These are phyloP conservation scores for Botrytis deweyae DNA, from an alignment of 2,329 filamentous ascomycete genomes.

Conservation along the genomic window DNA sequence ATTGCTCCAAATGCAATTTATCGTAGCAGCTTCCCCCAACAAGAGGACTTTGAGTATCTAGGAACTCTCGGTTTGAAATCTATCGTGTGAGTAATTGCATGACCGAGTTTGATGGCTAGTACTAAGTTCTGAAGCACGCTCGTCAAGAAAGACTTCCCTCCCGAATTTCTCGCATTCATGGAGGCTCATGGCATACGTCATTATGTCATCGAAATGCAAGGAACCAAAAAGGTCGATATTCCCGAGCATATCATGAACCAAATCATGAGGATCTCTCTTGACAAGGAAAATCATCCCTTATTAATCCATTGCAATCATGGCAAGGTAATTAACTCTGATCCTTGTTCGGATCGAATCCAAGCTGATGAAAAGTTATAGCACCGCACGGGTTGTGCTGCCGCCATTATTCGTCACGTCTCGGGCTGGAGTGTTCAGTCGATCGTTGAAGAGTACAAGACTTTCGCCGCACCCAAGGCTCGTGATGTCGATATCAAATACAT, in stretches of 20 bases:
- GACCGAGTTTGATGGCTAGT: background rate
- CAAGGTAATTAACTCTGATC: conserved; percentile 47
- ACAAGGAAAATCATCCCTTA: conserved; percentile 73
- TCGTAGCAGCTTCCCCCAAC: conserved; percentile 75
- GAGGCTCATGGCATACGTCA: conserved; percentile 66
- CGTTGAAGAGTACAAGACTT: conserved; percentile 71
- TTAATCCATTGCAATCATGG: conserved; percentile 93
- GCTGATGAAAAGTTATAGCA: conserved; percentile 52
- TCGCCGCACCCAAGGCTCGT: conserved; percentile 59
- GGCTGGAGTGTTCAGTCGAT: conserved; percentile 64
- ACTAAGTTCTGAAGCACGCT: conserved; percentile 51
- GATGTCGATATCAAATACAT: conserved; percentile 62
- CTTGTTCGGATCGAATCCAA: background rate
- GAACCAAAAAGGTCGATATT: conserved; percentile 82
- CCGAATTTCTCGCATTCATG: conserved; percentile 62
- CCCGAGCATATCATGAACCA: conserved; percentile 64
- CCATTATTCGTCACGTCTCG: conserved; percentile 70
- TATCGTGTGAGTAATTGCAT: conserved; percentile 61
- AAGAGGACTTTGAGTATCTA: conserved; percentile 69
- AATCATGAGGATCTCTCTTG: conserved; percentile 69
- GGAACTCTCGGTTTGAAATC: conserved; percentile 69
- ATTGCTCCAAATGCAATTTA: conserved; percentile 70
- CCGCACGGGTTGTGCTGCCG: conserved; percentile 86
- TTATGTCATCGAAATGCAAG: conserved; percentile 72
- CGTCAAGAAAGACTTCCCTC: conserved; percentile 59